These are phyloP conservation scores for Aspergillus pseudoviridinutans DNA, from an alignment of 2,329 filamentous ascomycete species.

Conservation along the genomic window DNA sequence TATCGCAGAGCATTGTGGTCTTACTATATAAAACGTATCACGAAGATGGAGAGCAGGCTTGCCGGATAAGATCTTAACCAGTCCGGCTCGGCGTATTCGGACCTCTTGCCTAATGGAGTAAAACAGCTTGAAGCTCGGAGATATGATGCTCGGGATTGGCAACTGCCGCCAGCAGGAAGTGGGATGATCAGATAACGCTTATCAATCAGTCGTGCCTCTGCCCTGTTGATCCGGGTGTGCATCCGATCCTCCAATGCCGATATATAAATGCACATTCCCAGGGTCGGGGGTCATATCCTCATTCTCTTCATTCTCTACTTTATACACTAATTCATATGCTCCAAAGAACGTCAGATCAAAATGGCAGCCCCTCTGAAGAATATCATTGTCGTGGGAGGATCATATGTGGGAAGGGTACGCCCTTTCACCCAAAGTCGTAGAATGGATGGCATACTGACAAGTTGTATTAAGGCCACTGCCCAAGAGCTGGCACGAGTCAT, in stretches of 20 bases:
- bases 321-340: neutral
- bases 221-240: neutral
- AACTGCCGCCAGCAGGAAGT: neutral
- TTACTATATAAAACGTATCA: too few relatives aligned
- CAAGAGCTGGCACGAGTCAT: slow-evolving; percentile 33
- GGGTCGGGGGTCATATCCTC: neutral
- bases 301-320: neutral
- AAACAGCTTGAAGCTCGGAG: neutral
- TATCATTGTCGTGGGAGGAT: slow-evolving; percentile 35
- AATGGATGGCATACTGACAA: slow-evolving; percentile 4
- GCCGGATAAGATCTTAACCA: neutral
- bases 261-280: neutral
- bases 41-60: neutral
- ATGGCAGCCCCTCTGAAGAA: slow-evolving; percentile 31
- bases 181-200: neutral
- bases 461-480: slow-evolving; percentile 23
- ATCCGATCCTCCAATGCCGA: neutral
- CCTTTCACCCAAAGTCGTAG: neutral
- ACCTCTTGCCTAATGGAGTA: neutral
- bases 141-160: neutral
- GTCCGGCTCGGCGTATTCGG: neutral
- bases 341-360: neutral
- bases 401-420: slow-evolving; percentile 33
- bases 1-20: too few relatives aligned
- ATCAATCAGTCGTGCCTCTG: neutral